Evolutionary conservation across 106 monocot species (phyloP).

Genomic region (Cymbidium sinense): DNA sequence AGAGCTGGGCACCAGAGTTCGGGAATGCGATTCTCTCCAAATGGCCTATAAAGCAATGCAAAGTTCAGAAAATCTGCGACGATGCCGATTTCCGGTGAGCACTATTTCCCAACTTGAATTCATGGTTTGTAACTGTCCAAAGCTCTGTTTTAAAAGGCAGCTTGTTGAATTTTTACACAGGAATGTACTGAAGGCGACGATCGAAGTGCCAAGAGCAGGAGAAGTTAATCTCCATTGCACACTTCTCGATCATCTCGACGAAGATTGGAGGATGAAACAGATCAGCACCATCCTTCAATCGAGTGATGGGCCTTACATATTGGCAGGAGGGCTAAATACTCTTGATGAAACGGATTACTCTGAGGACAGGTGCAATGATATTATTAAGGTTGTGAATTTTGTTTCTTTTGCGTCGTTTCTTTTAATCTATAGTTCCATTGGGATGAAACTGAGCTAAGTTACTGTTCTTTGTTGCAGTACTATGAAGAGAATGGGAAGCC

Average conservation of each 20-base stretch:
- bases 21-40: conserved; percentile 84
- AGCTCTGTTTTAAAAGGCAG: neutral
- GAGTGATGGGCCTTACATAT: conserved; percentile 58
- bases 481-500: conserved; percentile 71
- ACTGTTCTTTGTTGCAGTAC: conserved; percentile 25
- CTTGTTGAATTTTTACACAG: conserved; percentile 12
- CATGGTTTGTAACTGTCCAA: neutral
- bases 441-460: neutral
- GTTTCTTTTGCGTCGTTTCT: neutral
- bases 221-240: conserved; percentile 67
- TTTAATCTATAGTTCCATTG: neutral
- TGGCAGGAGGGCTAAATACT: conserved; percentile 75
- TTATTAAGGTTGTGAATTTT: conserved; percentile 27
- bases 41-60: conserved; percentile 75
- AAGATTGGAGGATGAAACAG: conserved; percentile 92
- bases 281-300: conserved; percentile 56
- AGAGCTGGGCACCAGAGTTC: conserved; percentile 87
- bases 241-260: conserved; percentile 86
- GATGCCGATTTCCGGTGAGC: conserved; percentile 65
- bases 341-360: conserved; percentile 85
- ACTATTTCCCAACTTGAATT: neutral
- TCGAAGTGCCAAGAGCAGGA: conserved; percentile 47
- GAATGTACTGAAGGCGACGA: conserved; percentile 72
- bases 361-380: conserved; percentile 56
- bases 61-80: conserved; percentile 62